Evolutionary conservation across 352 stramenopile genomes (phyloP).

Genomic region (Pseudoperonospora humuli): DNA sequence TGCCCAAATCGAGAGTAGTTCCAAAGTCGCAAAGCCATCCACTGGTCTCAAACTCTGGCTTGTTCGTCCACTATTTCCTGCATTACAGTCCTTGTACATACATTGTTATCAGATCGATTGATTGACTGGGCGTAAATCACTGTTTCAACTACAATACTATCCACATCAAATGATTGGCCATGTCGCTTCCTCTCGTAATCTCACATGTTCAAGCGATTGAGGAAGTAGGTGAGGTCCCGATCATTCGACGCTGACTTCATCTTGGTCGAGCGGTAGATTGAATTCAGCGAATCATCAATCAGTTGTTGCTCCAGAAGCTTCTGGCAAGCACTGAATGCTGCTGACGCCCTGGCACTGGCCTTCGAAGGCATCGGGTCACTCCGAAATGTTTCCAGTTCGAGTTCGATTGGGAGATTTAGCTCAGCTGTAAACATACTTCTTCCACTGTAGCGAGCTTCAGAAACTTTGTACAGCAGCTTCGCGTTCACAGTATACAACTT

Average conservation of each 20-base stretch:
- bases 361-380: conserved; percentile 50
- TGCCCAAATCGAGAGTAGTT: too few relatives aligned
- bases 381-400: conserved; percentile 39
- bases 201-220: conserved; percentile 36
- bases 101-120: too few relatives aligned
- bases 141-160: too few relatives aligned
- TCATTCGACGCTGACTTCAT: conserved; percentile 25
- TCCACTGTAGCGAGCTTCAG: conserved; percentile 21
- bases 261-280: conserved; percentile 63
- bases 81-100: too few relatives aligned
- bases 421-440: conserved; percentile 41
- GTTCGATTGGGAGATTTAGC: conserved; percentile 42
- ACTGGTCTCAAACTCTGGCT: too few relatives aligned
- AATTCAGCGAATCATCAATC: conserved; percentile 65
- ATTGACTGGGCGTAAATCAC: too few relatives aligned
- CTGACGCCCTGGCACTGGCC: conserved; percentile 42
- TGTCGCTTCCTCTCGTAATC: neutral
- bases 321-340: conserved; percentile 52
- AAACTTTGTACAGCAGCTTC: conserved; percentile 51
- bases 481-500: conserved; percentile 43
- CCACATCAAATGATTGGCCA: too few relatives aligned
- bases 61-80: too few relatives aligned
- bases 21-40: neutral
- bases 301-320: conserved; percentile 39
- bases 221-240: conserved; percentile 49